Conservation (phyloP, 192 early-diverging fungal genomes). For the Backusella macrospora region DNA sequence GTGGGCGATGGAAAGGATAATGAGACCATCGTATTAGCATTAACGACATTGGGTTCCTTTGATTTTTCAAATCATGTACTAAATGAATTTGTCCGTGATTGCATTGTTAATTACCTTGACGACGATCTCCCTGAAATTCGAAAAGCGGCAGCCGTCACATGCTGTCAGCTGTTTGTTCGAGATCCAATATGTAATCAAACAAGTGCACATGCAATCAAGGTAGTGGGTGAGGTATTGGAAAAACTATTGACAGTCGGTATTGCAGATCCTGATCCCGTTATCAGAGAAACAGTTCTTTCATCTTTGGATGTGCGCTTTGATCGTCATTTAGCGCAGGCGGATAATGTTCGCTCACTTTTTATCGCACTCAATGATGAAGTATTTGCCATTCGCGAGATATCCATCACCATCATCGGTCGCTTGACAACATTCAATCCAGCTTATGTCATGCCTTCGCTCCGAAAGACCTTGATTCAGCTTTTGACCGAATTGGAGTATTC, state of each 20-base stretch:
- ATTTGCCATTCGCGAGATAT: slow-evolving; percentile 82
- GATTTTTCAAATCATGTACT: slow-evolving; percentile 84
- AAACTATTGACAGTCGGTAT: slow-evolving; percentile 87
- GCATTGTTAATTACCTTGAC: slow-evolving; percentile 79
- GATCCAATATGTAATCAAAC: slow-evolving; percentile 85
- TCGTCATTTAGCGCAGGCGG: slow-evolving; percentile 86
- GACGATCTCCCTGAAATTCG: slow-evolving; percentile 78
- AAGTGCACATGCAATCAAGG: slow-evolving; percentile 73
- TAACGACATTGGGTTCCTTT: slow-evolving; percentile 83
- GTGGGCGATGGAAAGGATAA: slow-evolving; percentile 65
- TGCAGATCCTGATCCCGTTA: slow-evolving; percentile 78
- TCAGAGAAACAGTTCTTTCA: slow-evolving; percentile 76
- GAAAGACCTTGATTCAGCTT: slow-evolving; percentile 84
- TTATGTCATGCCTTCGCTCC: slow-evolving; percentile 87
- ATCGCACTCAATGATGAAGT: slow-evolving; percentile 91
- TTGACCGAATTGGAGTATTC: slow-evolving; percentile 93
- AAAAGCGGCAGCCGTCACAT: slow-evolving; percentile 84
- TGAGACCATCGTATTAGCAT: slow-evolving; percentile 78
- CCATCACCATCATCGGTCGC: slow-evolving; percentile 85
- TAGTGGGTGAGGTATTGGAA: slow-evolving; percentile 87
- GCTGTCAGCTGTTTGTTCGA: slow-evolving; percentile 78
- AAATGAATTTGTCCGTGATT: slow-evolving; percentile 89
- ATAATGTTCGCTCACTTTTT: slow-evolving; percentile 86
- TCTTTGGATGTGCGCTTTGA: slow-evolving; percentile 86
- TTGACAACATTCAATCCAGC: slow-evolving; percentile 88